Evolutionary conservation across 106 monocot species (phyloP).

Genomic region (Triglochin maritima): DNA sequence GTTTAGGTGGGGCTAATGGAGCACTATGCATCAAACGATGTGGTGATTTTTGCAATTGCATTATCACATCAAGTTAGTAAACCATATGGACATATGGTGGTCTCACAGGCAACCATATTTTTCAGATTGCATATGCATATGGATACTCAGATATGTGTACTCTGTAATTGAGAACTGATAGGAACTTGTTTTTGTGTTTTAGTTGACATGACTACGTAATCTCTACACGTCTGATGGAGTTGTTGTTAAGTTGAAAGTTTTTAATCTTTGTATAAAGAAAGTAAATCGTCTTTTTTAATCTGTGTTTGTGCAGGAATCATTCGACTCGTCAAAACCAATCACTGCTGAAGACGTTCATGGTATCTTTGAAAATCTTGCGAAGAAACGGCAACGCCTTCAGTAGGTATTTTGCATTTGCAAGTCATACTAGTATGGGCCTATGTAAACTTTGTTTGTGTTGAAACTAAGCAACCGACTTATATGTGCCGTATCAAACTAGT

Average conservation of each 20-base stretch:
- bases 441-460: background rate
- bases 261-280: background rate
- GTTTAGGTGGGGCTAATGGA: too few relatives aligned
- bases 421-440: background rate
- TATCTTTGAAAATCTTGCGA: constrained; percentile 83
- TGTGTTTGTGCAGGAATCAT: constrained; percentile 55
- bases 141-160: background rate
- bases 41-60: too few relatives aligned
- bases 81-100: too few relatives aligned
- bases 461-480: background rate
- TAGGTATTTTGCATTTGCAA: constrained; percentile 12
- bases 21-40: too few relatives aligned
- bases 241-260: background rate
- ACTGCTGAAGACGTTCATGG: constrained; percentile 70
- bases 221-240: background rate
- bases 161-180: background rate
- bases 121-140: too few relatives aligned
- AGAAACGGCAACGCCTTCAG: constrained; percentile 65
- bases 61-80: too few relatives aligned
- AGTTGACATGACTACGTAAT: background rate
- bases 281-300: background rate
- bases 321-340: constrained; percentile 64
- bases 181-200: background rate
- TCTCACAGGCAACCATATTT: too few relatives aligned
- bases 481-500: background rate